Evolutionary conservation across 352 stramenopile species (phyloP).

Genomic region (Globisporangium megalacanthum): DNA sequence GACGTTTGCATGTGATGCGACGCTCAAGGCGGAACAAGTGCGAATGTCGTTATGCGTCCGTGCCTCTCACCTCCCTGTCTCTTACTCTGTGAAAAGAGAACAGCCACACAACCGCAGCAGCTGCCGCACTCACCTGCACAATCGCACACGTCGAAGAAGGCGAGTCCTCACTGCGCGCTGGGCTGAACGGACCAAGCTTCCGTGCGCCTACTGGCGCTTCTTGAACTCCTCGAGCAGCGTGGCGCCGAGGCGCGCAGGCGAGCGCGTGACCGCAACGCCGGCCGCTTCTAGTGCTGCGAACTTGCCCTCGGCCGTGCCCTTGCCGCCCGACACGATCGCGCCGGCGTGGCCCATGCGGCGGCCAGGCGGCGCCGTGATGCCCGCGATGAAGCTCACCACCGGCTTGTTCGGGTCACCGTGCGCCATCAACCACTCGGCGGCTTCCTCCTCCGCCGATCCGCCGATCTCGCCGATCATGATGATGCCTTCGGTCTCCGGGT

Average conservation of each 20-base stretch:
- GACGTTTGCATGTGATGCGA: slow-evolving; percentile 42
- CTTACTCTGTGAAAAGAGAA: not conserved
- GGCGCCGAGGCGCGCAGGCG: slow-evolving; percentile 93
- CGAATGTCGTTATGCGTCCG: not conserved
- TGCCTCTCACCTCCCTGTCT: not conserved
- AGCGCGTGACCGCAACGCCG: slow-evolving; percentile 95
- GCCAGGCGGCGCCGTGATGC: slow-evolving; percentile 96
- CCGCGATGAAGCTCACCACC: slow-evolving; percentile 99
- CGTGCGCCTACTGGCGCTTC: slow-evolving; percentile 38
- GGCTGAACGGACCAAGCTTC: not conserved
- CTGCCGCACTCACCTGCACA: not conserved
- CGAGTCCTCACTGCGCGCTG: too few species aligned
- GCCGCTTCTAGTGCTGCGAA: slow-evolving; percentile 95
- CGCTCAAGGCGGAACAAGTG: not conserved
- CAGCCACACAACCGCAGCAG: not conserved
- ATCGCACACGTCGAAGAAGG: not conserved
- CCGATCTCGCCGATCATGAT: slow-evolving; percentile 99
- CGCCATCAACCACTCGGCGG: slow-evolving; percentile 97
- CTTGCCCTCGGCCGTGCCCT: slow-evolving; percentile 97
- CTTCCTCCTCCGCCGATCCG: slow-evolving; percentile 97
- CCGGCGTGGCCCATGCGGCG: slow-evolving; percentile 99
- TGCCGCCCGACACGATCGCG: slow-evolving; percentile 98
- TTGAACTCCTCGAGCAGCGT: slow-evolving; percentile 97
- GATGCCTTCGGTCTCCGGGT: slow-evolving; percentile 98
- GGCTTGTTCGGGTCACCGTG: slow-evolving; percentile 98